Evolutionary conservation across 2,329 filamentous ascomycete genomes (phyloP), one percentile per base, ranked within the genome.

Genomic region (Elsinoe ampelina): DNA sequence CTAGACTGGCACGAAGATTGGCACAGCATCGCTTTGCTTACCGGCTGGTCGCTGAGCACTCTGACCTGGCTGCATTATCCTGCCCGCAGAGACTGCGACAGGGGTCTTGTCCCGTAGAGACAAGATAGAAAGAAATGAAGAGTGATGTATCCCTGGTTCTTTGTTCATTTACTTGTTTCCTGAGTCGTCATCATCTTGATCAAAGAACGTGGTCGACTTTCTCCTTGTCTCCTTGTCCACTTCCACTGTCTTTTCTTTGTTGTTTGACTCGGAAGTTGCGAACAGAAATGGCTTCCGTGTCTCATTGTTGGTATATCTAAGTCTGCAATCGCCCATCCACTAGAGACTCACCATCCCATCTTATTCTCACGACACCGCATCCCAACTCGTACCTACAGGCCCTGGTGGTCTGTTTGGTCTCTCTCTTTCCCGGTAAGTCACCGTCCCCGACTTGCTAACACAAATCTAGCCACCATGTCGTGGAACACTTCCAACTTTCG

Each of bases 51-150:
- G 26, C 26, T 30, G 26, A 30, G 26, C 26, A 30, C 7, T 8
- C 4, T 7, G 26, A 8, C 26, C 26, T 30, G 26, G 26, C 26
- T 30, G 26, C 26, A 30, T 30, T 30, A 7, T 30, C 7, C 7
- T 30, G 5, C 26, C 19, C 41, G n/a, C n/a, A n/a, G 19, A 45
- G 41, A n/a, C 13, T 15, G 17, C 19, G 12, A 13, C 12, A 35
- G 5, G 13, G 3, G 26, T 35, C 32, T 52, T 39, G 34, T 52
- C 34, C 19, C n/a, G 15, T 39, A 22, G 11, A 19, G 34, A 35
- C 48, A 52, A 35, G 48, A 35, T 39, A 52, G 34, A 39, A 34
- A 52, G 20, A 52, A 52, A 52, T 52, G 15, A 52, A 52, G 45
- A 50, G 45, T 50, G 30, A 19, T 35, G 34, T 22, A n/a, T 34